These are phyloP conservation scores for Nitzschia sp. DNA, from an alignment of 108 stramenopile species.

Conservation along the genomic window DNA sequence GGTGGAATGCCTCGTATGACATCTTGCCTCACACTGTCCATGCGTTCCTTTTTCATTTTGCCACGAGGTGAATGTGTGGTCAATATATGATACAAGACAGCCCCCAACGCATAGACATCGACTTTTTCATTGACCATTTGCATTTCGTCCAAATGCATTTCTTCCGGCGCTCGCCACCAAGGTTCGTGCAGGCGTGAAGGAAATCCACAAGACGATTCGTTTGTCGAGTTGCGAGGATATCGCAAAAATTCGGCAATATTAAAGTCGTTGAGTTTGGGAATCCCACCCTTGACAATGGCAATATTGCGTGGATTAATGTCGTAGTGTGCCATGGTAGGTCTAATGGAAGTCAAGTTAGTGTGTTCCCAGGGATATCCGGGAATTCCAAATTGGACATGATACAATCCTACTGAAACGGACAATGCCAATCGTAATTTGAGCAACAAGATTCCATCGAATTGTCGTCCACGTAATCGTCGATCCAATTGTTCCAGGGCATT, in stretches of 20 bases:
- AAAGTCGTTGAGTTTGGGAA: slow-evolving; percentile 86
- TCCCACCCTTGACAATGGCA: slow-evolving; percentile 67
- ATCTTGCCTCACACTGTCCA: slow-evolving; percentile 56
- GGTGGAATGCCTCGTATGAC: slow-evolving; percentile 65
- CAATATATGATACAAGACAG: slow-evolving; percentile 67
- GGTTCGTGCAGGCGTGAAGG: slow-evolving; percentile 73
- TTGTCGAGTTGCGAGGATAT: slow-evolving; percentile 38
- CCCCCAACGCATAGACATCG: slow-evolving; percentile 82
- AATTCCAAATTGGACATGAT: slow-evolving; percentile 62
- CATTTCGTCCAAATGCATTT: slow-evolving; percentile 53
- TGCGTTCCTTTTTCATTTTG: slow-evolving; percentile 69
- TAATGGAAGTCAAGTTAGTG: slow-evolving; percentile 1
- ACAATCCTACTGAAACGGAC: slow-evolving; percentile 70
- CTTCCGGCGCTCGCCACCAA: slow-evolving; percentile 87
- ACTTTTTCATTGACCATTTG: slow-evolving; percentile 67
- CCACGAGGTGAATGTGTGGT: slow-evolving; percentile 82
- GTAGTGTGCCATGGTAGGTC: slow-evolving; percentile 78
- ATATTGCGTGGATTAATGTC: slow-evolving; percentile 82
- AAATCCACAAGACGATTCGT: slow-evolving; percentile 69
- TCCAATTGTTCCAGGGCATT: slow-evolving; percentile 62
- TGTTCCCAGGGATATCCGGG: slow-evolving; percentile 20
- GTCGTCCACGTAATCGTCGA: slow-evolving; percentile 57
- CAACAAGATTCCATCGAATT: slow-evolving; percentile 43
- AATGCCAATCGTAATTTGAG: slow-evolving; percentile 73
- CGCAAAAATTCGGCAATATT: slow-evolving; percentile 85